Base-by-base conservation (phyloP, 2,329 filamentous ascomycete species). In the Aspergillus oerlinghausenensis region DNA sequence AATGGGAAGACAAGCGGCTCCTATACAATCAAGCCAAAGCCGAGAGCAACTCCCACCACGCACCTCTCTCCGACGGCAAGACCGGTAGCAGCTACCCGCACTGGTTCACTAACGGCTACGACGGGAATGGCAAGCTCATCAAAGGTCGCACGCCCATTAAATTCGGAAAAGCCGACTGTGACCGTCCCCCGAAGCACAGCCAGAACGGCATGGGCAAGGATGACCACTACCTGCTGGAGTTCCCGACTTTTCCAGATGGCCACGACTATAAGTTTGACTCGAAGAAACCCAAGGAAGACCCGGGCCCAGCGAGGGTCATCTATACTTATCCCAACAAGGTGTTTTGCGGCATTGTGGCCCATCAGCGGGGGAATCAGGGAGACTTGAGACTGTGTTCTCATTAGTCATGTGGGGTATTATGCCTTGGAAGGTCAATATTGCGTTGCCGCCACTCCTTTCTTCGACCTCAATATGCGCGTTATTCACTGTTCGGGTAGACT, bases 221-320 rank as follows among this genome's bases (percentile, higher is more conserved):
- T n/a, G 49, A 51, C 29, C 49, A 51, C 38, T 51, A 51, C 3
- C 49, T 51, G 4, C 19, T 51, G 32, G 49, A 42, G 32, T 51
- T 51, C 25, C 49, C 32, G 5, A 38, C 35, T 5, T 35, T 51
- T n/a, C n/a, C 49, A 2, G 49, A 51, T 25, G 49, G 49, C 14
- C 28, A 51, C 11, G n/a, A 51, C 11, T 42, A 51, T 23, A 51
- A 51, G 11, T 47, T 47, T 23, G 21, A 47, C 43, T 51, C 49
- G 26, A 51, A 51, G 49, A 51, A 51, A 40, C 49, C 49, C n/a
- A 51, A 51, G 49, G 49, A 35, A 32, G 29, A 51, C 23, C 49
- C 49, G 5, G 49, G 49, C 9, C 49, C 49, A 9, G 49, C 49
- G 8, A n/a, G 49, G 32, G 49, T 38, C 28, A 26, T 51, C 35